phyloP scores from a whole-genome alignment of 371 early-diverging fungal genomes.

The Rhizopus sp. region DNA sequence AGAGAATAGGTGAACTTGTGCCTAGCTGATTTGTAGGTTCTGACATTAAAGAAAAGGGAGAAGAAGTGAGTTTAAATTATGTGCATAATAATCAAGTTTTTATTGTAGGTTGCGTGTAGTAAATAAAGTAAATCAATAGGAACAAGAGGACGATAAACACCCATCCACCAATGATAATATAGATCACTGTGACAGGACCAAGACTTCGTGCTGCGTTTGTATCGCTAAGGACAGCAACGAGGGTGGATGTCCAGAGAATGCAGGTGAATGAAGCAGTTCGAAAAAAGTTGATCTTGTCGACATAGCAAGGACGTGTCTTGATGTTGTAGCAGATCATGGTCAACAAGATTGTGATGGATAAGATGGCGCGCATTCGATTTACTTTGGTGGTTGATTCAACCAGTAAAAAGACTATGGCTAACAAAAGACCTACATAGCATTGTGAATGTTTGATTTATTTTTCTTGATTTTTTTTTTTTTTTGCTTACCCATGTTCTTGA shows the following conservation, averaged over 20 bases:
- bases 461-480: too few species aligned
- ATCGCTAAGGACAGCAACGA: constrained; percentile 56
- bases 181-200: constrained; percentile 51
- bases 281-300: constrained; percentile 64
- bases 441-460: background rate
- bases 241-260: constrained; percentile 57
- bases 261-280: constrained; percentile 61
- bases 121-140: constrained; percentile 43
- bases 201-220: constrained; percentile 44
- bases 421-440: constrained; percentile 37
- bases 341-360: constrained; percentile 57
- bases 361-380: constrained; percentile 53
- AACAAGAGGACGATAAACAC: constrained; percentile 51
- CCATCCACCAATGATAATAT: constrained; percentile 61
- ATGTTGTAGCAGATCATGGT: constrained; percentile 68
- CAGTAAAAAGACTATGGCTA: constrained; percentile 56
- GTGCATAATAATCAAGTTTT: background rate
- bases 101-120: constrained; percentile 30
- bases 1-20: constrained; percentile 50
- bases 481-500: constrained; percentile 66
- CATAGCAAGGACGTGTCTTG: constrained; percentile 59
- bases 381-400: constrained; percentile 59
- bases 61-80: background rate
- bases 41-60: background rate
- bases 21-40: constrained; percentile 20